A percentile compares a stretch with the other conserved stretches of the same genome.
phyloP scores from a whole-genome alignment of 192 early-diverging fungal genomes.

The Ambispora gerdemannii region DNA sequence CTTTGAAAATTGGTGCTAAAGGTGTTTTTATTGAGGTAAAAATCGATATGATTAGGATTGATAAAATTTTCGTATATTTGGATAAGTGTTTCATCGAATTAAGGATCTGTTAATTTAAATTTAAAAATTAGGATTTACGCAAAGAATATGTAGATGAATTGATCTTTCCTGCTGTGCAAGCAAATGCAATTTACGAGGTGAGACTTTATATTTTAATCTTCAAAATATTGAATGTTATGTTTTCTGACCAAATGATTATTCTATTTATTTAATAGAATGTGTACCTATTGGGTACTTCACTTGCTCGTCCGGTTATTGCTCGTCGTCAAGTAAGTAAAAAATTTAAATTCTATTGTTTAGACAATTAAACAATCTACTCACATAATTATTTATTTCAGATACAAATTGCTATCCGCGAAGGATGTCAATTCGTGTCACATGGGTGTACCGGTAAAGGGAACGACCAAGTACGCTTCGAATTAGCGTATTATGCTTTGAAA shows the following conservation, averaged over 20 bases:
- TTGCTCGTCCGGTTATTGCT: constrained; percentile 96
- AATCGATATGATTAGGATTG: background rate
- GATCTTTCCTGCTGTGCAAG: constrained; percentile 90
- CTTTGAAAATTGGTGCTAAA: constrained; percentile 86
- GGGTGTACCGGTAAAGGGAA: constrained; percentile 99
- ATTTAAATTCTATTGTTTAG: background rate
- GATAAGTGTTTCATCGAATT: too few relatives aligned
- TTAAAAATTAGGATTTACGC: constrained; percentile 71
- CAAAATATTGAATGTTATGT: too few relatives aligned
- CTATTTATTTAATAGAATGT: constrained; percentile 62
- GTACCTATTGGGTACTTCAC: constrained; percentile 95
- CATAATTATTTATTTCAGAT: constrained; percentile 60
- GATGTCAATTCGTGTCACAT: constrained; percentile 95
- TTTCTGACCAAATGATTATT: too few relatives aligned
- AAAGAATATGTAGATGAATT: constrained; percentile 90
- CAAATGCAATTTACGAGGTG: constrained; percentile 91
- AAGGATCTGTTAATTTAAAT: background rate
- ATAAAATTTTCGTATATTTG: background rate
- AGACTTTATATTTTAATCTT: too few relatives aligned
- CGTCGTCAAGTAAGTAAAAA: constrained; percentile 45
- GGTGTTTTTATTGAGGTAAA: constrained; percentile 91
- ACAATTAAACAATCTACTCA: constrained; percentile 20
- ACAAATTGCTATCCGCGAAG: constrained; percentile 88
- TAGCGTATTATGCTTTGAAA: constrained; percentile 94
- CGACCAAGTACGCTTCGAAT: constrained; percentile 99